Percentiles rank a stretch among this genome's conserved stretches.
These are phyloP conservation scores for Sarocladiaceae sp. DNA, from an alignment of 2,329 filamentous ascomycete species.

Conservation along the genomic window DNA sequence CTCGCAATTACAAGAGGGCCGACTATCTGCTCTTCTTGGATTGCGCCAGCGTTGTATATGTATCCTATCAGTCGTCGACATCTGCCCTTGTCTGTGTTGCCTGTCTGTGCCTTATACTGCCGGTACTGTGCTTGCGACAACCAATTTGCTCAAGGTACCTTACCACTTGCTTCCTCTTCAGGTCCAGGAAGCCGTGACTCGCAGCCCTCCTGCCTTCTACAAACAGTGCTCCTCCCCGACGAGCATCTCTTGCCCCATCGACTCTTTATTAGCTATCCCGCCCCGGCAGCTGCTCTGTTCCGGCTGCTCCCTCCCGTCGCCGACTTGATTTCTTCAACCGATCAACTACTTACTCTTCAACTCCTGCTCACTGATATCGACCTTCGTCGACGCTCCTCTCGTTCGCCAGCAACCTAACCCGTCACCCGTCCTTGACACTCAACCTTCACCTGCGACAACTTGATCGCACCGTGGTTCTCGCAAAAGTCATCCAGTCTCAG, in stretches of 20 bases:
- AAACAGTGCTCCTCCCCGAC: not conserved
- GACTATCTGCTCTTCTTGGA: slow-evolving; percentile 3
- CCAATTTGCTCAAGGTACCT: too few species aligned
- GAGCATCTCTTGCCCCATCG: not conserved
- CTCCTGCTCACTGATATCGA: not conserved
- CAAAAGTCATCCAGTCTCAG: slow-evolving; percentile 7
- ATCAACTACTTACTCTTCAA: slow-evolving; percentile 1
- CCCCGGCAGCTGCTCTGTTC: slow-evolving; percentile 2
- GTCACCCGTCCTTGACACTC: not conserved
- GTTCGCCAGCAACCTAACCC: not conserved
- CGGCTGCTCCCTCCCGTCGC: not conserved
- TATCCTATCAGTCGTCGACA: too few species aligned
- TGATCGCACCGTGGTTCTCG: not conserved
- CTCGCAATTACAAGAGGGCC: slow-evolving; percentile 7
- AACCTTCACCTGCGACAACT: not conserved
- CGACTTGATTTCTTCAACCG: too few species aligned
- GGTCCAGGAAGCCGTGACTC: too few species aligned
- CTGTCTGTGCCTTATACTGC: not conserved
- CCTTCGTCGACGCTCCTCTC: slow-evolving; percentile 3
- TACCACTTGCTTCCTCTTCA: too few species aligned
- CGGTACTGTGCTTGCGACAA: too few species aligned
- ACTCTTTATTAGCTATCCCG: not conserved
- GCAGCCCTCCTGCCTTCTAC: not conserved
- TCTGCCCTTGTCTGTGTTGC: not conserved
- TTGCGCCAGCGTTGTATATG: too few species aligned